Percentiles rank a stretch among this genome's conserved stretches.
Evolutionary conservation across 2,329 filamentous ascomycete species (phyloP).

Genomic region (Ophiostoma ulmi): DNA sequence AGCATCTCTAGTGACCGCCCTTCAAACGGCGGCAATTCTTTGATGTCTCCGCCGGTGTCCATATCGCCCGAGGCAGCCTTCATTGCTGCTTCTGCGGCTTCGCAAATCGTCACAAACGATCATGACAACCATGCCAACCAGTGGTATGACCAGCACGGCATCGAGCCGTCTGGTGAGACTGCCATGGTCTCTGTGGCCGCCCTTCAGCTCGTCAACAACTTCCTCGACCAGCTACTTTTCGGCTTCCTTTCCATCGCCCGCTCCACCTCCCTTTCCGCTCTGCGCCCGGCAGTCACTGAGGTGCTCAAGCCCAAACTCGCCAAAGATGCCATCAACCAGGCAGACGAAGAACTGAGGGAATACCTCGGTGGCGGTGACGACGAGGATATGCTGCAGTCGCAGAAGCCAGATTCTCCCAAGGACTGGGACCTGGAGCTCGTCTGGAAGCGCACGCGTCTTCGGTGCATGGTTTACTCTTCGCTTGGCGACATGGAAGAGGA

Average conservation of each 20-base stretch:
- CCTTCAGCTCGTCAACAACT: conserved; percentile 76
- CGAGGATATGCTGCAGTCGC: conserved; percentile 60
- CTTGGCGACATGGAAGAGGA: conserved; percentile 96
- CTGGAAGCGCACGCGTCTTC: conserved; percentile 87
- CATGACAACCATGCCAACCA: conserved; percentile 69
- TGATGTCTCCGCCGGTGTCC: conserved; percentile 61
- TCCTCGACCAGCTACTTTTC: conserved; percentile 89
- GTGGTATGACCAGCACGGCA: conserved; percentile 64
- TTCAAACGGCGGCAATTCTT: conserved; percentile 53
- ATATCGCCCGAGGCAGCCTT: conserved; percentile 77
- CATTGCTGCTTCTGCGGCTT: conserved; percentile 81
- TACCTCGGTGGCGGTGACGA: conserved; percentile 76
- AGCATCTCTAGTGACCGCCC: conserved; percentile 69
- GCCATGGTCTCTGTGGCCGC: conserved; percentile 69
- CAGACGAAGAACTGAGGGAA: conserved; percentile 58
- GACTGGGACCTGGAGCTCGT: conserved; percentile 88
- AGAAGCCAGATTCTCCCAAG: conserved; percentile 46
- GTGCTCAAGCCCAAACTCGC: conserved; percentile 86
- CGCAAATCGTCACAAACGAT: conserved; percentile 85
- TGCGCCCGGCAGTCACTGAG: conserved; percentile 78
- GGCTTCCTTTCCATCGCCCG: conserved; percentile 77
- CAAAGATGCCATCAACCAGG: conserved; percentile 50
- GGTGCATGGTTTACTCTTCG: conserved; percentile 98
- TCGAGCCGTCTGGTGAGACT: conserved; percentile 60
- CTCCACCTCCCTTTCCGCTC: conserved; percentile 67